Conservation (phyloP, 805 yeast species). For the Wickerhamomyces strasburgensis region DNA sequence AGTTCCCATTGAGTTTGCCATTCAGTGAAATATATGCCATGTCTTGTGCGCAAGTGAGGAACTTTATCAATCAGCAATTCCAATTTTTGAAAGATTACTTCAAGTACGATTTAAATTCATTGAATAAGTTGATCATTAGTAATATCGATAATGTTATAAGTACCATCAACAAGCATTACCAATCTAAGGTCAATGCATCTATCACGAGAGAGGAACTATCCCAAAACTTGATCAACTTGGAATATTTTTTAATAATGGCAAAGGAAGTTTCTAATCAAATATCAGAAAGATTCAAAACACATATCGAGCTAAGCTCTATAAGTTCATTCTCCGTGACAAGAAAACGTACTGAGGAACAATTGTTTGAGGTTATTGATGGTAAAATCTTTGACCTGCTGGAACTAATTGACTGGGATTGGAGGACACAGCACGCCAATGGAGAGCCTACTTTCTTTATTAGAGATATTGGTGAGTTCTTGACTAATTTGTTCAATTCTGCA, state of each 20-base stretch:
- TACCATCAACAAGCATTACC: constrained; percentile 61
- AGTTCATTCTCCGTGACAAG: constrained; percentile 53
- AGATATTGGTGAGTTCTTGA: constrained; percentile 81
- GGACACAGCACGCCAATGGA: constrained; percentile 39
- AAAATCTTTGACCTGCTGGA: constrained; percentile 78
- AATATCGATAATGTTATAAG: constrained; percentile 67
- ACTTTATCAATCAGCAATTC: constrained; percentile 58
- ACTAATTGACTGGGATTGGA: constrained; percentile 85
- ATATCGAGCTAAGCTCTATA: constrained; percentile 46
- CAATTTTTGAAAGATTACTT: constrained; percentile 62
- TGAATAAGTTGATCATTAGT: constrained; percentile 53
- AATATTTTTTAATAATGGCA: constrained; percentile 76
- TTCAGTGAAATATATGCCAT: constrained; percentile 86
- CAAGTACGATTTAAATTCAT: constrained; percentile 54
- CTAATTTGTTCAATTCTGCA: constrained; percentile 80
- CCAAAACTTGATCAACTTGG: constrained; percentile 83
- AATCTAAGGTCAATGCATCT: constrained; percentile 50
- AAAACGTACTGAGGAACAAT: constrained; percentile 69
- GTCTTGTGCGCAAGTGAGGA: constrained; percentile 70
- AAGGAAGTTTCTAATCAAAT: constrained; percentile 46
- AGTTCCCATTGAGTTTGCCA: constrained; percentile 65
- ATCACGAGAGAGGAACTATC: constrained; percentile 85
- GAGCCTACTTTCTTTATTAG: constrained; percentile 72
- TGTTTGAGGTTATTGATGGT: constrained; percentile 77
- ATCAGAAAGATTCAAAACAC: constrained; percentile 33